Evolutionary conservation across 2,329 filamentous ascomycete species (phyloP), one percentile per base, ranked within the genome.

Genomic region (Chrysosporium keratinophilum): DNA sequence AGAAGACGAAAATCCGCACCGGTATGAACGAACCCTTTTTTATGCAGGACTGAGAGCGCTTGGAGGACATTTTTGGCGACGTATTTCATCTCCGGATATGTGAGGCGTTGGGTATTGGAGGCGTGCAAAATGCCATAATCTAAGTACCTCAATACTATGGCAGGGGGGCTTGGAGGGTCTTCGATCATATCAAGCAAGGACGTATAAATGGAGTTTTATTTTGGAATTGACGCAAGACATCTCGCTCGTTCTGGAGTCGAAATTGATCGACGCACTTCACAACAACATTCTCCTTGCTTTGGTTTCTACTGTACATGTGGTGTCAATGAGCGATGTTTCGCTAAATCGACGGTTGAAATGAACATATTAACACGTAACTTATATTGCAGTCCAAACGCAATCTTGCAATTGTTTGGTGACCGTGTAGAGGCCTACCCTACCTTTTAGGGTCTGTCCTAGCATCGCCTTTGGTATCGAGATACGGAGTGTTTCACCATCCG

Each of bases 71-170:
- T 55, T 44, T 51, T 59, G 12, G 54, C 48, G 49, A 63, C 51
- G 48, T 59, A 57, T 55, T 53, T 60, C 9, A 60, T 45, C 45
- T 62, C 56, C 50, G 1, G 50, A 10, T 37, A 14, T 31, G 35
- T 58, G 48, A 62, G 59, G n/a, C 51, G 53, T 34, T 55, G 52
- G 11, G 1, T 46, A 28, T 52, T 50, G 2, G 46, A 52, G 10
- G 57, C 55, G 10, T 43, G 40, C 1, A 50, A 20, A 9, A 61
- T 6, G 52, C 61, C 54, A 49, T 59, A 56, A 23, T 61, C 59
- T 10, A 62, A 54, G 45, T 61, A 45, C 31, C 52, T 59, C 43
- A 62, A 51, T n/a, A 61, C 48, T 14, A 63, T 55, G 17, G 57
- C 35, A 47, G 56, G 46, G 23, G 52, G 58, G 5, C 39, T 42